A percentile compares a stretch with the other conserved stretches of the same genome.
phyloP scores from a whole-genome alignment of 352 stramenopile genomes.

The Globisporangium parvum region DNA sequence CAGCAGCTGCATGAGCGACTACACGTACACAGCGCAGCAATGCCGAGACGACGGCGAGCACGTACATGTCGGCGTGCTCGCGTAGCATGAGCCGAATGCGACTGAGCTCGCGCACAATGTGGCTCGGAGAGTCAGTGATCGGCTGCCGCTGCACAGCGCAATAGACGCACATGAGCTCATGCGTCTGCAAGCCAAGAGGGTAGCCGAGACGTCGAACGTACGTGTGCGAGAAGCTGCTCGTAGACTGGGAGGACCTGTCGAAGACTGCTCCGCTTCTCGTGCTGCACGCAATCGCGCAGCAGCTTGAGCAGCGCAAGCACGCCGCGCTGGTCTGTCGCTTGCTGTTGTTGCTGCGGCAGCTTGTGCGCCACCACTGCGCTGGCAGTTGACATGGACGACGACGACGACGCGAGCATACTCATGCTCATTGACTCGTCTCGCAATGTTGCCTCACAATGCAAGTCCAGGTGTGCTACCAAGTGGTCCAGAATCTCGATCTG shows the following conservation, averaged over 20 bases:
- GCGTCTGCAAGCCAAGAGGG: too few relatives aligned
- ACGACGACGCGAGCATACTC: too few relatives aligned
- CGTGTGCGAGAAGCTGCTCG: slow-evolving; percentile 43
- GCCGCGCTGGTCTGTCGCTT: slow-evolving; percentile 5
- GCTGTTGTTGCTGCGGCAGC: background rate
- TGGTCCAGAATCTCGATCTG: too few relatives aligned
- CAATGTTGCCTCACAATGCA: too few relatives aligned
- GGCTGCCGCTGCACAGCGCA: background rate
- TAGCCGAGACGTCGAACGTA: too few relatives aligned
- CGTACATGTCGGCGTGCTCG: slow-evolving; percentile 13
- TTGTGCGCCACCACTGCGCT: too few relatives aligned
- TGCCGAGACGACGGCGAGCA: too few relatives aligned
- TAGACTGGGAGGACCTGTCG: slow-evolving; percentile 30
- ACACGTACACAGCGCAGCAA: background rate
- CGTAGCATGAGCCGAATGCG: slow-evolving; percentile 11
- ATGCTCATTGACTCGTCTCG: too few relatives aligned
- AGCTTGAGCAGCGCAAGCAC: slow-evolving; percentile 37
- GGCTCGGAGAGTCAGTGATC: background rate
- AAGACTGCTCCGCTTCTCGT: slow-evolving; percentile 19
- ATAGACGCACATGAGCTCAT: too few relatives aligned
- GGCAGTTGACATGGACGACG: too few relatives aligned
- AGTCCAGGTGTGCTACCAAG: too few relatives aligned
- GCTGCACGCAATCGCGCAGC: slow-evolving; percentile 26
- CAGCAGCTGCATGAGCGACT: background rate
- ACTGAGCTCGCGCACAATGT: slow-evolving; percentile 3